phyloP scores from a whole-genome alignment of 2,329 filamentous ascomycete species.

The Pestalotiopsis sp. region DNA sequence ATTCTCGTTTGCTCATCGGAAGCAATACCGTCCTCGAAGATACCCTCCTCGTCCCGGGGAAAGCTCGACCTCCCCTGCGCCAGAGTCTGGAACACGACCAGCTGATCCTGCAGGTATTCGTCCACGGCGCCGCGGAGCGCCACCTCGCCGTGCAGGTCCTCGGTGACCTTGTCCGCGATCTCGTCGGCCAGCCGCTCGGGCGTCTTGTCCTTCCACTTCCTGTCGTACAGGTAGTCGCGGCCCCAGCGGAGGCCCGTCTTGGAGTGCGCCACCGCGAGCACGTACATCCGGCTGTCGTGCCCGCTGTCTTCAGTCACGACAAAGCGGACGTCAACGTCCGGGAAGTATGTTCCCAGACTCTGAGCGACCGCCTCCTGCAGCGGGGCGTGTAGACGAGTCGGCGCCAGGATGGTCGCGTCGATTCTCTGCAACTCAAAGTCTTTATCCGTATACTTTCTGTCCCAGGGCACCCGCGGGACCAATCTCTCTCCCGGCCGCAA shows the following conservation, averaged over 20 bases:
- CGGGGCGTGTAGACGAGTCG: conserved; percentile 40
- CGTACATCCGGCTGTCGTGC: conserved; percentile 53
- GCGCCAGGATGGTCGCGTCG: conserved; percentile 54
- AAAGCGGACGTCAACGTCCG: conserved; percentile 45
- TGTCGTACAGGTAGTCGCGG: conserved; percentile 44
- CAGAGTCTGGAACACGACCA: conserved; percentile 62
- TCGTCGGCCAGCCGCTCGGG: conserved; percentile 34
- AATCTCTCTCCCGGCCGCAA: conserved; percentile 38
- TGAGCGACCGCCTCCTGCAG: conserved; percentile 42
- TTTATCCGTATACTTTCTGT: conserved; percentile 14
- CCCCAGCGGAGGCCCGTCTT: conserved; percentile 47
- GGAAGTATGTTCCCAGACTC: conserved; percentile 43
- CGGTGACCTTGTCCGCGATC: conserved; percentile 47
- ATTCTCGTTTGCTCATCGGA: conserved; percentile 24
- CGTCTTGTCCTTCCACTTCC: conserved; percentile 42
- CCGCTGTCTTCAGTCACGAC: conserved; percentile 51
- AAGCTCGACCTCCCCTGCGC: conserved; percentile 54
- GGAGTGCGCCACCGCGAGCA: conserved; percentile 58
- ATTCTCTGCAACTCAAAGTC: conserved; percentile 43
- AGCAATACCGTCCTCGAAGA: conserved; percentile 19
- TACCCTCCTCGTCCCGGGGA: conserved; percentile 28
- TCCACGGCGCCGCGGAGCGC: conserved; percentile 50
- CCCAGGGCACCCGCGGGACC: conserved; percentile 31
- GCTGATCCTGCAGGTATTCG: conserved; percentile 61
- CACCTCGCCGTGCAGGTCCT: conserved; percentile 47